Percentiles rank a stretch among this genome's conserved stretches.
Conservation (phyloP, 2,329 filamentous ascomycete genomes). For the Decorospora gaudefroyi region DNA sequence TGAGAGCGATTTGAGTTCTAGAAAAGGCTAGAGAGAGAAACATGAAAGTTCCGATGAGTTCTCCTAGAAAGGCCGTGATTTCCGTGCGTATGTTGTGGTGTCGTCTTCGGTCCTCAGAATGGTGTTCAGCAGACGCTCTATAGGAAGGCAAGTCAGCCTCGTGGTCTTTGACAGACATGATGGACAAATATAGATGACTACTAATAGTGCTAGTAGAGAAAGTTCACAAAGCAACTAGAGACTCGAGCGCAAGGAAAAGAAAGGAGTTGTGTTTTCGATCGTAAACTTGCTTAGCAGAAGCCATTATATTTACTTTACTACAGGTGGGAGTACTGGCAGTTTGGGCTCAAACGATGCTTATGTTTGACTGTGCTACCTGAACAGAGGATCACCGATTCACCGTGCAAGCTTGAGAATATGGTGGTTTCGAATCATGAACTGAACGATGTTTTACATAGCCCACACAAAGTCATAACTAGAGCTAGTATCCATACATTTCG, state of each 20-base stretch:
- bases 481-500: constrained; percentile 1
- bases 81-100: constrained; percentile 24
- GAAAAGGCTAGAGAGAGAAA: constrained; percentile 49
- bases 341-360: constrained; percentile 5
- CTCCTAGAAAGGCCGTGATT: constrained; percentile 43
- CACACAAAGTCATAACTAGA: constrained; percentile 2
- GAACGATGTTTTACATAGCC: not conserved
- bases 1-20: constrained; percentile 55
- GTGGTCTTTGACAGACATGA: constrained; percentile 17
- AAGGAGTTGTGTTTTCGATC: constrained; percentile 2
- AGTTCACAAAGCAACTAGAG: constrained; percentile 1
- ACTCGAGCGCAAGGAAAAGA: not conserved
- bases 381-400: not conserved
- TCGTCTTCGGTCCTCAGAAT: constrained; percentile 4
- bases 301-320: constrained; percentile 7
- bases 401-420: constrained; percentile 2
- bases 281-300: not conserved
- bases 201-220: constrained; percentile 4
- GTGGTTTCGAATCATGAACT: constrained; percentile 1
- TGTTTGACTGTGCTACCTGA: constrained; percentile 2
- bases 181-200: constrained; percentile 1
- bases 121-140: constrained; percentile 15
- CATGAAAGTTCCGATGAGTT: constrained; percentile 54
- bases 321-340: constrained; percentile 3
- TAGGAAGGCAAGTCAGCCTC: constrained; percentile 18